Evolutionary conservation across 1,139 yeast genomes (phyloP).

Genomic region (Sugiyamaella grinbergsii): DNA sequence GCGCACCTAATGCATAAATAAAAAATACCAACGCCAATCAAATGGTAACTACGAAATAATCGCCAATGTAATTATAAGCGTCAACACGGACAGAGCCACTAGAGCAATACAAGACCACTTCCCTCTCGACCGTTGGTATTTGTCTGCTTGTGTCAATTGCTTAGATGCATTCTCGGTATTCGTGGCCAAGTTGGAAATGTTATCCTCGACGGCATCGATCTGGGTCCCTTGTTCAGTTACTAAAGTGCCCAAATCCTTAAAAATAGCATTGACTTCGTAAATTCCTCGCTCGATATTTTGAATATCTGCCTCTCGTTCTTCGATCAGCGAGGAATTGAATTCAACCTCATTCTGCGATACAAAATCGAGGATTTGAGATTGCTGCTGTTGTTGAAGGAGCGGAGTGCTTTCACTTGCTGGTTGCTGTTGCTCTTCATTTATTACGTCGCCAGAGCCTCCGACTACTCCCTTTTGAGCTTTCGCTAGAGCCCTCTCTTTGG

Average conservation of each 20-base stretch:
- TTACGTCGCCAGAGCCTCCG: conserved; percentile 18
- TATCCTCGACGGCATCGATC: conserved; percentile 80
- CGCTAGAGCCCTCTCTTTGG: conserved; percentile 36
- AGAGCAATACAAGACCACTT: conserved; percentile 74
- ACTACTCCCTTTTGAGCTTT: conserved; percentile 43
- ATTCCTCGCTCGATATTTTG: conserved; percentile 74
- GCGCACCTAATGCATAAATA: conserved; percentile 11
- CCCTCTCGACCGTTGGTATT: conserved; percentile 67
- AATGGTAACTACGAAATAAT: conserved; percentile 1
- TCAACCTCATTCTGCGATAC: conserved; percentile 68
- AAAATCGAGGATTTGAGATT: conserved; percentile 42
- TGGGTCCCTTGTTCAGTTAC: conserved; percentile 85
- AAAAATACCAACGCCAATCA: neutral
- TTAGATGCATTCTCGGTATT: conserved; percentile 71
- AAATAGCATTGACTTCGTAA: conserved; percentile 79
- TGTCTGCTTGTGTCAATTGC: conserved; percentile 72
- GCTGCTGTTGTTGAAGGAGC: conserved; percentile 45
- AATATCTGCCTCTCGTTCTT: conserved; percentile 74
- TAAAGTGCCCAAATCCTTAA: conserved; percentile 73
- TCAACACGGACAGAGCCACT: conserved; percentile 50
- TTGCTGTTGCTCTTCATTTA: conserved; percentile 33
- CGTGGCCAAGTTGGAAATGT: conserved; percentile 62
- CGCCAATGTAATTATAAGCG: conserved; percentile 29
- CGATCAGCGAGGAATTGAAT: conserved; percentile 66
- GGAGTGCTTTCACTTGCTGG: conserved; percentile 39